Base-by-base conservation (phyloP, 768 basidiomycete species). In the Amanita rimosa region DNA sequence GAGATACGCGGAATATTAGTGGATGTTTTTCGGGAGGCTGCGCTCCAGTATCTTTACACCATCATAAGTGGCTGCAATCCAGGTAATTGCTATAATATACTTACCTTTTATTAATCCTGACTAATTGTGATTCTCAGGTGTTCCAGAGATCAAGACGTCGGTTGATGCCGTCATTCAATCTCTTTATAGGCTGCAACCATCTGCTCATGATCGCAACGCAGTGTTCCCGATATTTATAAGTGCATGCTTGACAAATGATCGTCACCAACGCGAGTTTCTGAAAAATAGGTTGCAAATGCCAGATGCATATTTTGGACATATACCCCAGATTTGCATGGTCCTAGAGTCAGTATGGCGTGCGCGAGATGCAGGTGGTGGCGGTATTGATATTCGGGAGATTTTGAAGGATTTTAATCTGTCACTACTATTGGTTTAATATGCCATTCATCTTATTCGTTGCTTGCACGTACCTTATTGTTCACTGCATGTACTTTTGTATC, bases 141-240 rank as follows among this genome's bases (percentile, higher is more conserved):
- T 88, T 21, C 74, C 80, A 43, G 86, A 89, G 62, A 85, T 91
- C 54, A 66, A 61, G 48, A 64, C 68, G 35, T 77, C 75, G 7
- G 78, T 84, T 26, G 73, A 75, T 22, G 60, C 58, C 37, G 72
- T 86, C 42, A 66, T 78, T 45, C 73, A 74, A 39, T 64, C 73
- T 17, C 59, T 87, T 48, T 65, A 68, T 49, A 72, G 74, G 54
- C 60, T 87, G 46, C 74, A 72, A 22, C 63, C 76, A 36, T 79
- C 80, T 13, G 69, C 75, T 50, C 62, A 77, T 37, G 87, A 91
- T 61, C 76, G 83, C 49, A 71, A 75, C 6, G 62, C 88, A 36
- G 68, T 85, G 17, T 83, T 88, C 63, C 85, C 87, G 24, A 73
- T 86, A 48, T 82, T 79, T 60, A 67, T 91, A 36, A 79, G 81